phyloP scores from a whole-genome alignment of 306 rosid genomes.

The Citrullus colocynthis region DNA sequence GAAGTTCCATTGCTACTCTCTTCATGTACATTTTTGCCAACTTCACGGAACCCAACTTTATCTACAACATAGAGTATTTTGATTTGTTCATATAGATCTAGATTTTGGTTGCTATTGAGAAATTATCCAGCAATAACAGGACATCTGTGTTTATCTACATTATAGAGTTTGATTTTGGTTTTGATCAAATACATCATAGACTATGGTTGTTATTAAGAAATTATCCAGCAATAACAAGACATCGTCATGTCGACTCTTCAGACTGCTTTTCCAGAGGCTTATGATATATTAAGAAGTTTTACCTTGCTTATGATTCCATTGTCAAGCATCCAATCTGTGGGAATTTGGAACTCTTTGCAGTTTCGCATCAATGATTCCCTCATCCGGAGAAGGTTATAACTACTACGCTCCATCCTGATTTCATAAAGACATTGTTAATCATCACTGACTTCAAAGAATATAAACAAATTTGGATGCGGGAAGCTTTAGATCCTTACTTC shows the following conservation, averaged over 20 bases:
- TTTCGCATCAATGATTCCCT: slow-evolving; percentile 70
- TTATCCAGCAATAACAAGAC: background rate
- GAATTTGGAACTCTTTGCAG: slow-evolving; percentile 78
- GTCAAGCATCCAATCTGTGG: slow-evolving; percentile 92
- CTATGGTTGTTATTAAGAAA: background rate
- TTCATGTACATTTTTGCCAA: slow-evolving; percentile 86
- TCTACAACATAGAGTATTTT: slow-evolving; percentile 27
- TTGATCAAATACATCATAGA: background rate
- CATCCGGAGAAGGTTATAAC: slow-evolving; percentile 69
- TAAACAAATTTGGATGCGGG: background rate
- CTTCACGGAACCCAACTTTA: slow-evolving; percentile 80
- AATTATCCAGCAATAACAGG: background rate
- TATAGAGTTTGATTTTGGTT: background rate
- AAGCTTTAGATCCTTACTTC: slow-evolving; percentile 36
- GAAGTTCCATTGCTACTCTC: slow-evolving; percentile 94
- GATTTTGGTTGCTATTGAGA: background rate
- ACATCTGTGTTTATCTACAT: slow-evolving; percentile 33
- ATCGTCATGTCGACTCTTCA: background rate
- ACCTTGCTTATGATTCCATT: slow-evolving; percentile 90
- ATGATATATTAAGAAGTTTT: background rate
- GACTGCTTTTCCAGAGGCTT: background rate
- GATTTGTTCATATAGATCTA: slow-evolving; percentile 12
- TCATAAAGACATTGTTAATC: background rate
- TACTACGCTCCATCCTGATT: slow-evolving; percentile 84
- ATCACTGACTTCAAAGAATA: background rate